A percentile compares a stretch with the other conserved stretches of the same genome.
phyloP scores from a whole-genome alignment of 2,329 filamentous ascomycete species.

The Xylariaceae sp. region DNA sequence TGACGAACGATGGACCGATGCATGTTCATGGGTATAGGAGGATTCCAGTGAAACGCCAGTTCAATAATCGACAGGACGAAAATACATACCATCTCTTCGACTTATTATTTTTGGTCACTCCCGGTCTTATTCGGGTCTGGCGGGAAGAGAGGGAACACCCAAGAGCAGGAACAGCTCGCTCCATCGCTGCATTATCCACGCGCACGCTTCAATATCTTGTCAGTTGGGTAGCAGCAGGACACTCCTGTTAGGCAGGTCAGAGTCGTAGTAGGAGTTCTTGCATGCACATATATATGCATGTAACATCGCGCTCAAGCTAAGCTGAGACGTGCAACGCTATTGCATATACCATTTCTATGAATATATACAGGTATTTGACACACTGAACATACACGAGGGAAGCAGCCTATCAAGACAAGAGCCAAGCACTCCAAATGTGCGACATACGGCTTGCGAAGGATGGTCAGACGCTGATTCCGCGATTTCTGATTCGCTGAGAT shows the following conservation, averaged over 20 bases:
- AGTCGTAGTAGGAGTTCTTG: constrained; percentile 28
- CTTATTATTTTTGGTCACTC: background rate
- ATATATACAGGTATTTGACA: constrained; percentile 23
- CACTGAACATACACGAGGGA: constrained; percentile 13
- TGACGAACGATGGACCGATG: constrained; percentile 13
- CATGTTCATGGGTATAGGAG: constrained; percentile 11
- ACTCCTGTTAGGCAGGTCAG: constrained; percentile 28
- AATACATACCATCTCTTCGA: background rate
- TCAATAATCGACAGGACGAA: background rate
- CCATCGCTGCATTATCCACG: constrained; percentile 3
- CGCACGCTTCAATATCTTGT: constrained; percentile 6
- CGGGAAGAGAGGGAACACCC: background rate
- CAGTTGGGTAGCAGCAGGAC: constrained; percentile 8
- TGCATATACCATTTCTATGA: constrained; percentile 30
- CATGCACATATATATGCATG: constrained; percentile 29
- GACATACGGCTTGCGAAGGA: constrained; percentile 25
- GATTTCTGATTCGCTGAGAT: constrained; percentile 19
- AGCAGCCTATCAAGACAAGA: constrained; percentile 23
- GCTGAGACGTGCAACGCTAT: constrained; percentile 32
- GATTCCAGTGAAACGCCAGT: constrained; percentile 15
- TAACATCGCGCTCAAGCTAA: constrained; percentile 33
- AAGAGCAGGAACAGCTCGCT: no score
- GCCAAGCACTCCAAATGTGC: constrained; percentile 22
- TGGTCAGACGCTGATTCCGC: constrained; percentile 23
- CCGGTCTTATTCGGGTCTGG: constrained; percentile 6